phyloP scores from a whole-genome alignment of 2,329 filamentous ascomycete species.

The Rhytidhysteron rufulum region DNA sequence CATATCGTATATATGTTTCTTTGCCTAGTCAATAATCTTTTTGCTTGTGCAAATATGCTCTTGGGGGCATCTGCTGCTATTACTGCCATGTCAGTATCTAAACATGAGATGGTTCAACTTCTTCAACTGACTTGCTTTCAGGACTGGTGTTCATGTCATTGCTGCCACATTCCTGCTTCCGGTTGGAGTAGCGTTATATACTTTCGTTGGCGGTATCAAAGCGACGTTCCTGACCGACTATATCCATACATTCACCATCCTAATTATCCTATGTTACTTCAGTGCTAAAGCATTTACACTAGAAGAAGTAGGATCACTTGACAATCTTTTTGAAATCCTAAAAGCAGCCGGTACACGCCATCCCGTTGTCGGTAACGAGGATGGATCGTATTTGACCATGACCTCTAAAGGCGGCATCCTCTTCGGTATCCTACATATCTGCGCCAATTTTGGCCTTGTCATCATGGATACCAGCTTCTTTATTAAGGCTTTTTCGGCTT shows the following conservation, averaged over 20 bases:
- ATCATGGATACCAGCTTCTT: slow-evolving; percentile 56
- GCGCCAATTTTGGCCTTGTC: slow-evolving; percentile 51
- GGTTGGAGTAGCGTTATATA: slow-evolving; percentile 24
- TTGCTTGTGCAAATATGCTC: slow-evolving; percentile 53
- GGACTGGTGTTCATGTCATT: slow-evolving; percentile 48
- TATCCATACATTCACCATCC: slow-evolving; percentile 53
- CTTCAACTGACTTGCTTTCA: too few relatives aligned
- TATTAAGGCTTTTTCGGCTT: slow-evolving; percentile 49
- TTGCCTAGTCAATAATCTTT: slow-evolving; percentile 53
- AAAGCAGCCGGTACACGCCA: slow-evolving; percentile 41
- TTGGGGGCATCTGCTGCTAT: slow-evolving; percentile 44
- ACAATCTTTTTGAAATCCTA: slow-evolving; percentile 49
- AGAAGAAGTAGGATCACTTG: slow-evolving; percentile 47
- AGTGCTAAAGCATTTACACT: slow-evolving; percentile 45
- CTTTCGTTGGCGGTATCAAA: slow-evolving; percentile 13
- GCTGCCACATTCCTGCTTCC: slow-evolving; percentile 46
- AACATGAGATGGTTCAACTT: too few relatives aligned
- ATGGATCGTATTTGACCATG: slow-evolving; percentile 56
- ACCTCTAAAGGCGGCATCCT: slow-evolving; percentile 51
- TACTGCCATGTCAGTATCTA: slow-evolving; percentile 22
- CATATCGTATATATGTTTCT: slow-evolving; percentile 52
- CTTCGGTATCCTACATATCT: slow-evolving; percentile 49
- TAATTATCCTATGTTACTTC: slow-evolving; percentile 51
- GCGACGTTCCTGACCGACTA: slow-evolving; percentile 47
- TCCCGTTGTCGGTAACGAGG: slow-evolving; percentile 50